Base-by-base conservation (phyloP, 1,284 basidiomycete genomes). In the Phaffia rhodozyma region DNA sequence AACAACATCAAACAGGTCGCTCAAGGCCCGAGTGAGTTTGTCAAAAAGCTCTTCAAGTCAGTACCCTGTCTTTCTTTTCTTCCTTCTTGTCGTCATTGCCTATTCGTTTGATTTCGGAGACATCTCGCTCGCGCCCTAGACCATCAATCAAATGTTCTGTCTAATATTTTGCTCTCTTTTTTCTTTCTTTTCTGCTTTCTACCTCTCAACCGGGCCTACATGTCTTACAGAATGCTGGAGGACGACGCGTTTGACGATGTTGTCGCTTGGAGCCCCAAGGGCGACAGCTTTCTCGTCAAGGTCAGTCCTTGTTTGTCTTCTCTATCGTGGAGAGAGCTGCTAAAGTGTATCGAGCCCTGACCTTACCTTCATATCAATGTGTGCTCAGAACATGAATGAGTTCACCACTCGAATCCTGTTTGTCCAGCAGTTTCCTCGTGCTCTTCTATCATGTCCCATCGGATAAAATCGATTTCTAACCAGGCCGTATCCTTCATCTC, bases 261-360 rank as follows among this genome's bases (percentile, higher is more conserved):
- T 67, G 88, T 97, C 7, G 86, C 84, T 0, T 97, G 93, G 93
- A 86, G 87, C 1, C 83, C 86, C 0, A 80, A 82, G 55, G 91
- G 91, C 55, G 86, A 92, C 70, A 90, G 86, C 71, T 97, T 97
- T 73, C 86, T 97, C 72, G 91, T 97, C 69, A 94, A 92, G 77
- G 85, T 83, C 58, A 27, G 75, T 68, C 11, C 49, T 34, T 4
- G 2, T 13, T 25, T 43, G 30, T 34, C 29, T 55, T 27, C 52
- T 32, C 23, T 34, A 34, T 9, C 9, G 5, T 34, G 32, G 5
- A 34, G 32, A 9, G 9, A 34, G 9, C 32, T 9, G 32, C 32
- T 5, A 34, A 34, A 9, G 9, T 34, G 32, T 34, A 34, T 5
- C 32, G 32, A 34, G 32, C 32, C 32, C 32, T 34, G 32, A 34